Evolutionary conservation across 176 grass and related monocot species (phyloP).

Genomic region (Hsuehochloa calcarea): DNA sequence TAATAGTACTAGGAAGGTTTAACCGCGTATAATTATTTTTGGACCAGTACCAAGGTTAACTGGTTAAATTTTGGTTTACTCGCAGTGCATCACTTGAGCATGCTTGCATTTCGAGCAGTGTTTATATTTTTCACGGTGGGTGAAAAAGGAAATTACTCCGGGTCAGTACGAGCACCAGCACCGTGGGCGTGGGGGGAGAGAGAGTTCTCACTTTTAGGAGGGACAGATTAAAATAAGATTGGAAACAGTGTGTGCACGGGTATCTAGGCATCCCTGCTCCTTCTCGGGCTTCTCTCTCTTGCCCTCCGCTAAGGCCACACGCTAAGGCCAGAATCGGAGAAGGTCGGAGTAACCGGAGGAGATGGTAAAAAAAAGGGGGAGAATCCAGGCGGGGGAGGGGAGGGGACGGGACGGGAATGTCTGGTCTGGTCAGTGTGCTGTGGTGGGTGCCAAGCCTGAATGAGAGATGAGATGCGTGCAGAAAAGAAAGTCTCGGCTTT

Average conservation of each 20-base stretch:
- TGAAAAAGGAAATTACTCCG: not conserved
- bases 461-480: constrained; percentile 23
- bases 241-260: constrained; percentile 41
- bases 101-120: not conserved
- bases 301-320: constrained; percentile 28
- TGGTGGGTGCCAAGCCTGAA: not conserved
- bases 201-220: constrained; percentile 51
- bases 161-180: not conserved
- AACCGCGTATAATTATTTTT: not conserved
- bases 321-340: not conserved
- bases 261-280: constrained; percentile 30
- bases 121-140: not conserved
- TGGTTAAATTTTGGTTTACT: not conserved
- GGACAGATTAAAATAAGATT: constrained; percentile 38
- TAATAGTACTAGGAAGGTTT: not conserved
- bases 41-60: not conserved
- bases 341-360: not conserved
- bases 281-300: constrained; percentile 17
- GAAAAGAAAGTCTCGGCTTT: constrained; percentile 37
- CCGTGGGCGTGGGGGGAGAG: not conserved
- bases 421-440: not conserved
- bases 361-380: constrained; percentile 2
- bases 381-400: not conserved
- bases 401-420: constrained; percentile 27
- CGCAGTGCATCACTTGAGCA: not conserved